Percentiles rank a stretch among this genome's conserved stretches.
Conservation (phyloP, 2,329 filamentous ascomycete species). For the Fusarium dlaminii region DNA sequence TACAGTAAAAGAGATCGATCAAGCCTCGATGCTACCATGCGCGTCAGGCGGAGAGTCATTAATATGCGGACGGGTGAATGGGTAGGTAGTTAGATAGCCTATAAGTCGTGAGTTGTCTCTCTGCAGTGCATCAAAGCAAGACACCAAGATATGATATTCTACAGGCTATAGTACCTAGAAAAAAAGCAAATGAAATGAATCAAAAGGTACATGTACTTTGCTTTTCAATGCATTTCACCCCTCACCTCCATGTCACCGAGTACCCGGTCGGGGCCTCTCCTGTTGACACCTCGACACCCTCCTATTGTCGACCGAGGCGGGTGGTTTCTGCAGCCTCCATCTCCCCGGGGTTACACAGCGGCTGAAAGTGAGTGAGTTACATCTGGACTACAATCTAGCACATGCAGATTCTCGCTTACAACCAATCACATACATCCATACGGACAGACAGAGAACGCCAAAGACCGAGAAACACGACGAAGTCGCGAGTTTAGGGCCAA, state of each 20-base stretch:
- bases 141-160: background rate
- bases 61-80: background rate
- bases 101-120: background rate
- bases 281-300: background rate
- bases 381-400: background rate
- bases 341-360: conserved; percentile 21
- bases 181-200: background rate
- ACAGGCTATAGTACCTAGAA: background rate
- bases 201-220: background rate
- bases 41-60: conserved; percentile 1
- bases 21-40: conserved; percentile 7
- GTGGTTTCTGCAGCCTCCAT: conserved; percentile 30
- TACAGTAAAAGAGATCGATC: conserved; percentile 8
- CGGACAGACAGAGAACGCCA: background rate
- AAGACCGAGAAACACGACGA: conserved; percentile 15
- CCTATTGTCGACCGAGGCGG: conserved; percentile 21
- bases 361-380: background rate
- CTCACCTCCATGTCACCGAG: conserved; percentile 25
- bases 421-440: background rate
- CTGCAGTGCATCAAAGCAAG: background rate
- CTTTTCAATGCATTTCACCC: background rate
- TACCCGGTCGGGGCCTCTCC: conserved; percentile 18
- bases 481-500: conserved; percentile 4
- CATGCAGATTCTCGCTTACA: background rate
- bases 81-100: background rate